Evolutionary conservation across 306 rosid species (phyloP), one percentile per base, ranked within the genome.

Genomic region (Fragaria vesca): DNA sequence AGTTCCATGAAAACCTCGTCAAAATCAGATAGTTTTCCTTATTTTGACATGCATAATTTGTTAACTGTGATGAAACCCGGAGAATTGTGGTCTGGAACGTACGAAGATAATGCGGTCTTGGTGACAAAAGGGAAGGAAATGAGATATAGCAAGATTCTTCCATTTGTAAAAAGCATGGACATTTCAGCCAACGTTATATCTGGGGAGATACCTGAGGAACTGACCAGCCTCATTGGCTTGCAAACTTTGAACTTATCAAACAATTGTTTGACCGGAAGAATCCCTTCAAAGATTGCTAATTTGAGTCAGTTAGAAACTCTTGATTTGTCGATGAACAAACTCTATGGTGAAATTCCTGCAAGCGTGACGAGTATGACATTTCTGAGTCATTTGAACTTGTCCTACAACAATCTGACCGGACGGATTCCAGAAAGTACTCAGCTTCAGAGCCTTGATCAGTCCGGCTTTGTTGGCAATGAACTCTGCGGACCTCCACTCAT

Each of bases 331-430:
- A 20, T 3, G 38, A 78, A 71, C 50, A 52, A 78, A 30, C 65
- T 78, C 20, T 78, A 8, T 3, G 52, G 81, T 45, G 51, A 47
- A 60, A 71, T 78, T 54, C 60, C 76, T 28, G 40, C 76, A 30
- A 46, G 20, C 71, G 12, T 78, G 16, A 43, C 72, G 0, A 61
- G 13, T 0, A 60, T 78, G 34, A 6, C 71, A 7, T 71, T 8
- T 63, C 32, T 78, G 7, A 34, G 6, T 47, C 5, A 2, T 51
- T 61, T 78, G 65, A 71, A 79, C 7, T 60, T 78, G 63, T 71
- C 76, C 1, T 60, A 45, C 42, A 78, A 78, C 55, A 71, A 58
- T 46, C 24, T 78, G 36, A 26, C 42, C 0, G 76, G 76, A 43
- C 16, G 3, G 21, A 78, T 78, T 71, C 81, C 81, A 12, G 6